phyloP scores from a whole-genome alignment of 2,329 filamentous ascomycete genomes.

The Apiospora hydei region DNA sequence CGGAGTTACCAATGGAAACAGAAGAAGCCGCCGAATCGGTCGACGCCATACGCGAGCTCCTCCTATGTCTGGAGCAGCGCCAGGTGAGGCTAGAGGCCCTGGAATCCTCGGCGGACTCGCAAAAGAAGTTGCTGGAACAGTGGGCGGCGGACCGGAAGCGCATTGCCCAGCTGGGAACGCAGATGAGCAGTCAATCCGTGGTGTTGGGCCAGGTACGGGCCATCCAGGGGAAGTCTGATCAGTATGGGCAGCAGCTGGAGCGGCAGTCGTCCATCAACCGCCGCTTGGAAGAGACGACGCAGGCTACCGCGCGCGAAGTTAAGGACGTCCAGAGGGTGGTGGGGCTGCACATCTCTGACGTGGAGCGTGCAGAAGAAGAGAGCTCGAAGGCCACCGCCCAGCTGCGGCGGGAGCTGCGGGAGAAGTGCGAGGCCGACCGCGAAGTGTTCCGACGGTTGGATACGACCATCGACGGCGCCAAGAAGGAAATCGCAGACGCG shows the following conservation, averaged over 20 bases:
- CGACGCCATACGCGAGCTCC: conserved; percentile 6
- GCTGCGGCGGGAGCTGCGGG: not conserved
- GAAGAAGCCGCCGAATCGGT: not conserved
- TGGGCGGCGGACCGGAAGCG: conserved; percentile 8
- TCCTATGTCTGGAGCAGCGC: conserved; percentile 17
- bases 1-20: not conserved
- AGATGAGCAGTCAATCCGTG: not conserved
- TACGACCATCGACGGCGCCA: not conserved
- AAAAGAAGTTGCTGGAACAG: not conserved
- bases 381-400: not conserved
- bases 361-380: not conserved
- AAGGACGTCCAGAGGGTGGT: not conserved
- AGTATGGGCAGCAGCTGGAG: not conserved
- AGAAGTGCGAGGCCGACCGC: not conserved
- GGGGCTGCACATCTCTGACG: not conserved
- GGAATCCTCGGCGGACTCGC: conserved; percentile 6
- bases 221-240: not conserved
- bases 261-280: not conserved
- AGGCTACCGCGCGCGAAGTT: not conserved
- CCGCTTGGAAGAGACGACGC: not conserved
- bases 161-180: not conserved
- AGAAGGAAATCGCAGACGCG: not conserved
- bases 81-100: conserved; percentile 21
- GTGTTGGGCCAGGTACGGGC: not conserved
- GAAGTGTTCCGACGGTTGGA: not conserved